Evolutionary conservation across 2,329 filamentous ascomycete species (phyloP), one percentile per base, ranked within the genome.

Genomic region (Epichloe coenophiala): DNA sequence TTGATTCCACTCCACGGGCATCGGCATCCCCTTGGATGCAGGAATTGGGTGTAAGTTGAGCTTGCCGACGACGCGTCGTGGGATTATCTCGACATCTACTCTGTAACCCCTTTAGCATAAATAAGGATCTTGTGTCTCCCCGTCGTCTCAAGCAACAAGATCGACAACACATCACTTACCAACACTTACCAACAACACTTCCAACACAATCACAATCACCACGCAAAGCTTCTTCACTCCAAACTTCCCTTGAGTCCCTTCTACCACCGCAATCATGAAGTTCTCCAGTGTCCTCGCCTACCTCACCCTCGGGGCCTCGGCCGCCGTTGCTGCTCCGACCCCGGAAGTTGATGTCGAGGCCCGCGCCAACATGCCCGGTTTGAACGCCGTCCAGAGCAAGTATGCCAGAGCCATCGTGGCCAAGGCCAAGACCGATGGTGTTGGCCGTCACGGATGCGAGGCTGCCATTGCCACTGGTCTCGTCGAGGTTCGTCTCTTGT

Each of bases 381-480:
- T 57, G 47, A 54, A 57, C 40, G 43, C 50, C 31, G 19, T 48
- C 9, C 57, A 59, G 53, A 55, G 19, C 48, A 50, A 45, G 39
- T 47, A 59, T 41, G 57, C 56, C 36, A 42, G 38, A 27, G 54
- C 51, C 49, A 59, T 59, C 53, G 56, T 59, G 19, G 53, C 39
- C 17, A 41, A 56, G 51, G 53, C 45, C 48, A 56, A 53, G 41
- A 45, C 47, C 41, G 52, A 49, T 31, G 49, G 50, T 13, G 48
- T 58, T 37, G 56, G 56, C 17, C 40, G 47, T n/a, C 56, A 56
- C 9, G 57, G 57, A 36, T 58, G 57, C 49, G 38, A 55, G 21
- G 55, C 53, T 39, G 56, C 47, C 38, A 57, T 59, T 33, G 53
- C 55, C 15, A 57, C 57, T 5, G 56, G 47, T 45, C 54, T 59